Percentiles rank a stretch among this genome's conserved stretches.
These are phyloP conservation scores for Hypoxylon lienhwacheense DNA, from an alignment of 495 filamentous ascomycete species.

Conservation along the genomic window DNA sequence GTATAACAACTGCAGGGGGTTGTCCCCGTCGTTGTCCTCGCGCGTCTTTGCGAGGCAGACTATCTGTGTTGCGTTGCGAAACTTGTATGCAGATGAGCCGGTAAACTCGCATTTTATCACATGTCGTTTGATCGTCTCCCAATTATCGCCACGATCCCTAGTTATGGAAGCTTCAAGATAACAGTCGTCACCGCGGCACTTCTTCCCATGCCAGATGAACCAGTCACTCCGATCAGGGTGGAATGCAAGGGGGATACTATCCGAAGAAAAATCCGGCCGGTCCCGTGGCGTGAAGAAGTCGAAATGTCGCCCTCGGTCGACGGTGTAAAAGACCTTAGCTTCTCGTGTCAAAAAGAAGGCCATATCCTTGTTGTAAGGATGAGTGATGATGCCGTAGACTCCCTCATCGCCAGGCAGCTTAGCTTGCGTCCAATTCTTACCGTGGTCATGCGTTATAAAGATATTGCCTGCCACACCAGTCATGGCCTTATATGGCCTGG, in stretches of 20 bases:
- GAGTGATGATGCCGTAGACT: conserved; percentile 68
- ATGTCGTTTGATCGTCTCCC: conserved; percentile 67
- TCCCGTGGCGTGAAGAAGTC: conserved; percentile 66
- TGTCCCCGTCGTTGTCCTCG: conserved; percentile 63
- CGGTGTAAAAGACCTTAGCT: conserved; percentile 73
- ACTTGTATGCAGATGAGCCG: conserved; percentile 59
- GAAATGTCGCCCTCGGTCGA: conserved; percentile 70
- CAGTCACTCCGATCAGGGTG: conserved; percentile 81
- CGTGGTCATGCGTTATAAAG: conserved; percentile 77
- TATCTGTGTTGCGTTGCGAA: conserved; percentile 66
- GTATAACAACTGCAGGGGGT: conserved; percentile 67
- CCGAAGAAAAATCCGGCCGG: conserved; percentile 35
- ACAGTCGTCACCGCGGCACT: conserved; percentile 64
- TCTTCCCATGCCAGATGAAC: conserved; percentile 84
- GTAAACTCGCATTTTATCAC: conserved; percentile 83
- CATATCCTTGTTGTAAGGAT: conserved; percentile 75
- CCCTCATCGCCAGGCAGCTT: conserved; percentile 62
- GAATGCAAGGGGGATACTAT: conserved; percentile 60
- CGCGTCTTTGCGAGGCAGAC: conserved; percentile 76
- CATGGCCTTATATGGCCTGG: conserved; percentile 61
- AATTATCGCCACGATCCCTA: conserved; percentile 73
- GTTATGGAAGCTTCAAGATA: conserved; percentile 70
- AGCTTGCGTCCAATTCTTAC: conserved; percentile 69
- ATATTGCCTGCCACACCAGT: conserved; percentile 49
- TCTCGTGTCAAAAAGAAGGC: conserved; percentile 79